phyloP scores from a whole-genome alignment of 345 rosid genomes.

The Rhodamnia rubescens region DNA sequence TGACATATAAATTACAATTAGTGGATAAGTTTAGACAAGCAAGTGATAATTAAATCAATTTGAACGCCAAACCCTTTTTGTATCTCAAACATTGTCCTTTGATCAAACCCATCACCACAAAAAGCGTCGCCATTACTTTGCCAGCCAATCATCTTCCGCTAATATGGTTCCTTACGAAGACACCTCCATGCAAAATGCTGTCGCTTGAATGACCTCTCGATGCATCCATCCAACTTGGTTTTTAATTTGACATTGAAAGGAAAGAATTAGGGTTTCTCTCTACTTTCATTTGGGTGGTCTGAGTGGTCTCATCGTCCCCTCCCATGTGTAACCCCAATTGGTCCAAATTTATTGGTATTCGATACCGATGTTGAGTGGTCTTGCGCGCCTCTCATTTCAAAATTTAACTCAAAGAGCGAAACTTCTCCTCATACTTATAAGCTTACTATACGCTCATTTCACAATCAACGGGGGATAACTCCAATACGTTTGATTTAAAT shows the following conservation, averaged over 20 bases:
- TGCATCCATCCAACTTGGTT: neutral
- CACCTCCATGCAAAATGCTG: neutral
- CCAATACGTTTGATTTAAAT: neutral
- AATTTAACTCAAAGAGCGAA: too few relatives aligned
- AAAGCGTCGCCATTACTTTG: neutral
- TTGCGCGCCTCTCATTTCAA: too few relatives aligned
- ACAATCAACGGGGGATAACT: too few relatives aligned
- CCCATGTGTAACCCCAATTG: too few relatives aligned
- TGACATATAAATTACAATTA: neutral
- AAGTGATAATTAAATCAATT: neutral
- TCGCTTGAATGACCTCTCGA: neutral
- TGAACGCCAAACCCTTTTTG: neutral
- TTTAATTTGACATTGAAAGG: neutral
- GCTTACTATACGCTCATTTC: too few relatives aligned
- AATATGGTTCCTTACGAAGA: neutral
- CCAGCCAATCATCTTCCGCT: neutral
- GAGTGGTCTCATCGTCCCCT: too few relatives aligned
- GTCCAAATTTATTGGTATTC: too few relatives aligned
- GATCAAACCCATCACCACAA: neutral
- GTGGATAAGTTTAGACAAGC: neutral
- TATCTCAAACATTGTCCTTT: neutral
- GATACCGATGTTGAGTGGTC: too few relatives aligned
- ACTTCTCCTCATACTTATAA: too few relatives aligned
- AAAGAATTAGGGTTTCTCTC: neutral
- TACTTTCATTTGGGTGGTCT: neutral